phyloP scores from a whole-genome alignment of 352 stramenopile genomes.

The Phytophthora sp. region DNA sequence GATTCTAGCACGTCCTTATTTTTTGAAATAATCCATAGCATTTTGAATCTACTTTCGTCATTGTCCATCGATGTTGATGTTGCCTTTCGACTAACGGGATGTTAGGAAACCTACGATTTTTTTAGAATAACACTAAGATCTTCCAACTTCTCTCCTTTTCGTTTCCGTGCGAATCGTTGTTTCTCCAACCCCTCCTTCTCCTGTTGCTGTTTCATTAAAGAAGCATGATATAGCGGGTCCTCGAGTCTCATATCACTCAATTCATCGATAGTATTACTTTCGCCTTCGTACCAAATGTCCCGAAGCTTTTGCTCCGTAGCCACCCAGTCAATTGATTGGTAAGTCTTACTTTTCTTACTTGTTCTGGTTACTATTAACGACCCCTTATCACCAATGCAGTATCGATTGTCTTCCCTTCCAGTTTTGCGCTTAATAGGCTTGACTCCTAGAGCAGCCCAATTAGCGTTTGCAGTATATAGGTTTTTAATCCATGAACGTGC shows the following conservation, averaged over 20 bases:
- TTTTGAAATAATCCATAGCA: background rate
- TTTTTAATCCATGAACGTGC: too few species aligned
- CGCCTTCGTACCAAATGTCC: constrained; percentile 8
- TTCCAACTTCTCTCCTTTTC: background rate
- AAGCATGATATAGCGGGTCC: constrained; percentile 4
- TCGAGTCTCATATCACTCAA: constrained; percentile 3
- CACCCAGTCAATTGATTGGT: constrained; percentile 10
- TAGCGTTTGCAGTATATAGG: too few species aligned
- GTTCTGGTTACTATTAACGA: too few species aligned
- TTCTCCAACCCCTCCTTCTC: too few species aligned
- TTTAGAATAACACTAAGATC: background rate
- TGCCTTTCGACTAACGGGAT: background rate
- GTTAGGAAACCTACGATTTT: background rate
- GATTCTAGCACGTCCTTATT: constrained; percentile 7
- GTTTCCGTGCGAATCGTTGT: too few species aligned
- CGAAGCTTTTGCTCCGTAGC: too few species aligned
- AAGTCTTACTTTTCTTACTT: background rate
- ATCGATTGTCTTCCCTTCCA: constrained; percentile 6
- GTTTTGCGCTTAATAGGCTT: constrained; percentile 5
- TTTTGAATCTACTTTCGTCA: background rate
- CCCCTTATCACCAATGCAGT: too few species aligned
- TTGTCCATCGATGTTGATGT: background rate
- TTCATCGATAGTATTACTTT: constrained; percentile 18
- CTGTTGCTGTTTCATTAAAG: constrained; percentile 1
- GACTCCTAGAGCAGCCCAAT: background rate